Base-by-base conservation (phyloP, 768 basidiomycete genomes). In the Lactarius psammicola region DNA sequence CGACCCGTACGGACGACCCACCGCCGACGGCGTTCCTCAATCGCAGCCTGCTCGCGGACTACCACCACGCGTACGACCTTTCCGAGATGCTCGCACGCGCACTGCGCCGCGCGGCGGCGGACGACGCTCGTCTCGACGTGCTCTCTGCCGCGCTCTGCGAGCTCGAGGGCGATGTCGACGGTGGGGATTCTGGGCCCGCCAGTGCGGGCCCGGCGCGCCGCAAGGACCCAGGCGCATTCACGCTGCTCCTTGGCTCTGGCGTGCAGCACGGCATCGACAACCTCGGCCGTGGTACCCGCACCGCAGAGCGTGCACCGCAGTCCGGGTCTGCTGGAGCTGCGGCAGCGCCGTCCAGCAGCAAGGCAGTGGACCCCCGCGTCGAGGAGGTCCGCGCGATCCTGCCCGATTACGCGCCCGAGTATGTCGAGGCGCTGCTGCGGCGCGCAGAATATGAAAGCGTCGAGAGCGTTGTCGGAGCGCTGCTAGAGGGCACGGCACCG, bases 311-410 rank as follows among this genome's bases (percentile, higher is more conserved):
- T 13, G 63, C 36, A 13, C 38, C n/a, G 13, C 31, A 33, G 4
- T 70, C 73, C 13, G 38, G 64, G 53, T 28, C 64, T 28, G 46
- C 56, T 3, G 61, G 69, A 18, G 68, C 38, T 20, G n/a, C 60
- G 1, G 20, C 20, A 0, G 67, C 56, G 1, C 54, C 57, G 1
- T 51, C 66, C 17, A 30, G 62, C 53, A 80, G 84, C 62, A 74
- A 76, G 26, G 80, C 81, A 67, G 72, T 88, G 23, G 86, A 89
- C 61, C 60, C 82, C 28, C 82, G 87, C 59, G 78, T 90, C 31
- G 79, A 83, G 0, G 88, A 92, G 70, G 85, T 94, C 13, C 80
- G 90, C 15, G 92, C 92, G 68, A 85, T 94, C 67, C 78, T 95
- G 40, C 89, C 92, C 0, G 82, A 90, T 51, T 77, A 84, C 31